Evolutionary conservation across 169 alveolate genomes (phyloP), one percentile per base, ranked within the genome.

Genomic region (Theileria annulata): DNA sequence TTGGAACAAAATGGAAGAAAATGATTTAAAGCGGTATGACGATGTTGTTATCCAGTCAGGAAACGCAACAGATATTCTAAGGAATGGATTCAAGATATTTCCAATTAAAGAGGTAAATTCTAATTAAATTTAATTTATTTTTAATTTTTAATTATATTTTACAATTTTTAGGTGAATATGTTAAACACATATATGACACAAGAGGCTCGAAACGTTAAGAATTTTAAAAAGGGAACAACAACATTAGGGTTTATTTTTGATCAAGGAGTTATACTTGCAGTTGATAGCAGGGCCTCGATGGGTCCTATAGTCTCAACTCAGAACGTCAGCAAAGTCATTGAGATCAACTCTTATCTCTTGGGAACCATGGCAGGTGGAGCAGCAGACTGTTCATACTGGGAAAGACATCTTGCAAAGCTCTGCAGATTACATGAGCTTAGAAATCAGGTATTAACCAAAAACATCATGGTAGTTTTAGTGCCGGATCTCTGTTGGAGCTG

Each of bases 331-430:
- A 97, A 98, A 88, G 98, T 98, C 71, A 95, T 97, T 70, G 99
- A 97, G 88, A 97, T 98, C 80, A 98, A 97, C 90, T 97, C 96
- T 33, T 94, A 93, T 87, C 90, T 98, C 48, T 90, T 98, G 71
- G 99, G 97, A 48, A 98, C 99, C 8, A 97, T 98, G 99, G 99
- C 99, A 19, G 99, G 99, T 54, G 99, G 99, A 42, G 99, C 99
- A 6, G 99, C 99, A 23, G 99, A 98, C 91, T 98, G 99, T 86
- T 90, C 94, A 74, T 98, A 93, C 94, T 98, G 99, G 99, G 99
- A 96, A 81, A 88, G 97, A 62, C 94, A 94, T 51, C 90, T 97
- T 31, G 97, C 98, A 19, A 95, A 90, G 89, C 92, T 96, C 48
- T 96, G 99, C 89, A 90, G 98, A 83, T 85, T 95, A 71, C 95